Base-by-base conservation (phyloP, 805 yeast genomes). In the Kuraishia piskuri region DNA sequence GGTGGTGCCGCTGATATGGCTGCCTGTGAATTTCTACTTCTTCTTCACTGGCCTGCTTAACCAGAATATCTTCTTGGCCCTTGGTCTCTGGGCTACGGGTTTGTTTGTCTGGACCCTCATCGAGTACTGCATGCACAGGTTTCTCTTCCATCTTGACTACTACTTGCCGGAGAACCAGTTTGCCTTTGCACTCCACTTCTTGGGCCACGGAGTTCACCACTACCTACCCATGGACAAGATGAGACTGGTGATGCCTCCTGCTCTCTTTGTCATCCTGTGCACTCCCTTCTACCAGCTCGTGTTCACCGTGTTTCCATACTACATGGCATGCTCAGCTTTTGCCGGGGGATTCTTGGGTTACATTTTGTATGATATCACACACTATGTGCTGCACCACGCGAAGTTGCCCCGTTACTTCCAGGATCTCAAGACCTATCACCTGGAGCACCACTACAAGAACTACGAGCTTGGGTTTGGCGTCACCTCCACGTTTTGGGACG, bases 401-500 rank as follows among this genome's bases (percentile, higher is more conserved):
- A 78, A 77, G 63, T 76, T 94, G 63, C 99, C 99, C 22, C 63
- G 72, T 46, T 86, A 76, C 65, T 73, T 90, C 71, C 90, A 88
- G 67, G 83, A 80, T 26, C 74, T 90, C 64, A 94, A 94, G 71
- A 88, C 87, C 51, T 85, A 90, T 67, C 99, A 94, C 69, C 78
- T 94, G 70, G 98, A 92, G 68, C 99, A 94, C 70, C 99, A 94
- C 68, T 94, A 94, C 76, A 91, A 92, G 75, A 92, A 94, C 71
- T 94, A 89, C 70, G 96, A 95, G 70, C 73, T 91, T 61, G 99
- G 98, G 1, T 94, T 91, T 61, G 99, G 99, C 60, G 98, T 94
- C 57, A 90, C 98, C 26, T 80, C 90, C 57, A 83, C 81, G 71
- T 89, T 89, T 71, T 94, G 99, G 99, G 99, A 94, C 69, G 78